Conservation (phyloP, 331 rosid species). For the Acacia concinna region DNA sequence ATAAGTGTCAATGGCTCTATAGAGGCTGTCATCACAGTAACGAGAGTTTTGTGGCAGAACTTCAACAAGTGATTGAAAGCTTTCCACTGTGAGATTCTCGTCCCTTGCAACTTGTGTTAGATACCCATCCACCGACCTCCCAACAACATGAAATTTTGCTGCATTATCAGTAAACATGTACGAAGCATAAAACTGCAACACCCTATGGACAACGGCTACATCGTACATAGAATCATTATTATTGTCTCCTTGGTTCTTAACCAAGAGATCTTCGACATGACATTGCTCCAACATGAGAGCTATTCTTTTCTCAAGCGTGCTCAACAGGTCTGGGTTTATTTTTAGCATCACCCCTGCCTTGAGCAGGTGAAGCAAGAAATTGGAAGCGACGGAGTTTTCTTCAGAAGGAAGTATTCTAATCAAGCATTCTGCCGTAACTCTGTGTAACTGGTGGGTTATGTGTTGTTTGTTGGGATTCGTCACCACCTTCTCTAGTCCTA, state of each 20-base stretch:
- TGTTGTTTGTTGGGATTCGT: conserved; percentile 8
- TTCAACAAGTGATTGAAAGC: conserved; percentile 61
- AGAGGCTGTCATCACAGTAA: conserved; percentile 56
- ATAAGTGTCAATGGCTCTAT: conserved; percentile 67
- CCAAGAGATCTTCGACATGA: conserved; percentile 54
- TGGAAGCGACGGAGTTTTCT: conserved; percentile 62
- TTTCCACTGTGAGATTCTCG: conserved; percentile 45
- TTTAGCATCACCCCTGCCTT: conserved; percentile 55
- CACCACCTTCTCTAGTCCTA: conserved; percentile 37
- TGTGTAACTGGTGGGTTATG: conserved; percentile 34
- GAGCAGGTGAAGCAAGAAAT: conserved; percentile 67
- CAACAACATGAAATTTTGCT: conserved; percentile 50
- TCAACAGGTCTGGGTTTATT: conserved; percentile 46
- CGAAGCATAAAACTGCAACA: conserved; percentile 50
- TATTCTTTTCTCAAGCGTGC: conserved; percentile 54
- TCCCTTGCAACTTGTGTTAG: conserved; percentile 66
- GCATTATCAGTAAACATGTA: conserved; percentile 32
- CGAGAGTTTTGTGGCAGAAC: conserved; percentile 71
- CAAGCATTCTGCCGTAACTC: conserved; percentile 64
- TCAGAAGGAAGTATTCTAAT: conserved; percentile 55
- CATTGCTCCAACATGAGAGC: conserved; percentile 59
- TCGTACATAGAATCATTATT: conserved; percentile 42
- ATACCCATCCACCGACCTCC: conserved; percentile 72
- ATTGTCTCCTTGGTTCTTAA: conserved; percentile 43
- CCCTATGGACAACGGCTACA: conserved; percentile 49